Evolutionary conservation across 345 rosid genomes (phyloP).

Genomic region (Euphorbia pulcherrima): DNA sequence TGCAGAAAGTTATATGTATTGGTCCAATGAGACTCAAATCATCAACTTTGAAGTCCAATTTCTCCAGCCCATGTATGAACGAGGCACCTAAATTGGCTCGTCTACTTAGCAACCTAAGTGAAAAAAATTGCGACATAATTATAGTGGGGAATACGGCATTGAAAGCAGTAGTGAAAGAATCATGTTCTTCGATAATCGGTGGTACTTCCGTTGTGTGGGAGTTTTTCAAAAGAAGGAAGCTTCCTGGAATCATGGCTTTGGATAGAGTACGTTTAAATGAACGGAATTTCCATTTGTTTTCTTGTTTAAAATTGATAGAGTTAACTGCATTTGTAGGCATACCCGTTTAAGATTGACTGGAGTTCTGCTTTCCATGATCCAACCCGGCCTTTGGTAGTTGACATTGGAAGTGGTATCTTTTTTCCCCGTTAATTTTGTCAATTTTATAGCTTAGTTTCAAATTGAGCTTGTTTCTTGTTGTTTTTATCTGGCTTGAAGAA

Average conservation of each 20-base stretch:
- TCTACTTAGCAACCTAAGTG: slow-evolving; percentile 33
- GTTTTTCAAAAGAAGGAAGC: slow-evolving; percentile 56
- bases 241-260: slow-evolving; percentile 57
- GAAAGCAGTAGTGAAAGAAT: slow-evolving; percentile 30
- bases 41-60: neutral
- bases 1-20: slow-evolving; percentile 58
- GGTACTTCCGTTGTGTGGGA: slow-evolving; percentile 57
- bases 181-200: slow-evolving; percentile 34
- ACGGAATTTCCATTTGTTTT: slow-evolving; percentile 10
- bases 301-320: no score
- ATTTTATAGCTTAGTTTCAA: neutral
- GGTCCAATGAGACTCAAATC: slow-evolving; percentile 52
- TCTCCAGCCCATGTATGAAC: slow-evolving; percentile 20
- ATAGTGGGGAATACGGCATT: slow-evolving; percentile 48
- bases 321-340: slow-evolving; percentile 47
- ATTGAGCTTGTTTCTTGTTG: neutral
- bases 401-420: slow-evolving; percentile 63
- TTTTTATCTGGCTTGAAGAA: slow-evolving; percentile 9
- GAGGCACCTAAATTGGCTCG: slow-evolving; percentile 42
- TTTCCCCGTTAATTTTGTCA: slow-evolving; percentile 9
- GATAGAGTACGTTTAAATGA: slow-evolving; percentile 45
- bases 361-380: slow-evolving; percentile 34
- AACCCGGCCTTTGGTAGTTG: slow-evolving; percentile 55
- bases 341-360: slow-evolving; percentile 54
- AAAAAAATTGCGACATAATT: slow-evolving; percentile 37